phyloP scores from a whole-genome alignment of 805 yeast genomes.

The Pichia sporocuriosa region DNA sequence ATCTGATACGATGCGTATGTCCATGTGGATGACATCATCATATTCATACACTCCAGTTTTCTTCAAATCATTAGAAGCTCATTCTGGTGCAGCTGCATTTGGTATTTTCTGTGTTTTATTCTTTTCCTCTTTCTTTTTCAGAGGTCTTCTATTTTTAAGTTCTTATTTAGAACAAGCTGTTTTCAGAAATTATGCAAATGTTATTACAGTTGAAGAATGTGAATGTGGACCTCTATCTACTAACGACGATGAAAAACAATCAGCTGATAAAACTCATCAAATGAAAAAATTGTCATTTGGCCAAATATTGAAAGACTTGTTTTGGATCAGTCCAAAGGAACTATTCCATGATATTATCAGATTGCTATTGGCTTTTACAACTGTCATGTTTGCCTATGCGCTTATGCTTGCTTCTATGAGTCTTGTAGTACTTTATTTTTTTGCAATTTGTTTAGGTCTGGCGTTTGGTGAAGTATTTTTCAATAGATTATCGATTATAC shows the following conservation, averaged over 20 bases:
- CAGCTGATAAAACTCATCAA: conserved; percentile 1
- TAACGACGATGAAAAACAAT: conserved; percentile 10
- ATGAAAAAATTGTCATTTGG: conserved; percentile 9
- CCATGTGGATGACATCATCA: conserved; percentile 45
- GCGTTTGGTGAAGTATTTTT: conserved; percentile 66
- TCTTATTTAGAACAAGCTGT: conserved; percentile 64
- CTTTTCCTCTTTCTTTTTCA: conserved; percentile 49
- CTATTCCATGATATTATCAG: conserved; percentile 49
- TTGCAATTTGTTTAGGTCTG: conserved; percentile 65
- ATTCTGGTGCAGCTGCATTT: conserved; percentile 54
- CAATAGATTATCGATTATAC: conserved; percentile 45
- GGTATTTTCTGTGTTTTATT: conserved; percentile 64
- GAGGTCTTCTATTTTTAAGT: conserved; percentile 52
- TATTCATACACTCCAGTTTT: conserved; percentile 56
- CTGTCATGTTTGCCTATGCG: conserved; percentile 63
- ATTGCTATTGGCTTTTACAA: conserved; percentile 46
- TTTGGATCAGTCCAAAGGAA: conserved; percentile 31
- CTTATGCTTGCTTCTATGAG: conserved; percentile 79
- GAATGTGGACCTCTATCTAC: conserved; percentile 28
- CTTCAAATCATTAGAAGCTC: conserved; percentile 48
- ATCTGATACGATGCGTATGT: conserved; percentile 1
- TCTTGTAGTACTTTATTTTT: conserved; percentile 58
- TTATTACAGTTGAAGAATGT: conserved; percentile 27
- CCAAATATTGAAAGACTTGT: conserved; percentile 22
- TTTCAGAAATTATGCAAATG: conserved; percentile 39